Evolutionary conservation across 108 stramenopile species (phyloP), one percentile per base, ranked within the genome.

Genomic region (Craspedostauros australis): DNA sequence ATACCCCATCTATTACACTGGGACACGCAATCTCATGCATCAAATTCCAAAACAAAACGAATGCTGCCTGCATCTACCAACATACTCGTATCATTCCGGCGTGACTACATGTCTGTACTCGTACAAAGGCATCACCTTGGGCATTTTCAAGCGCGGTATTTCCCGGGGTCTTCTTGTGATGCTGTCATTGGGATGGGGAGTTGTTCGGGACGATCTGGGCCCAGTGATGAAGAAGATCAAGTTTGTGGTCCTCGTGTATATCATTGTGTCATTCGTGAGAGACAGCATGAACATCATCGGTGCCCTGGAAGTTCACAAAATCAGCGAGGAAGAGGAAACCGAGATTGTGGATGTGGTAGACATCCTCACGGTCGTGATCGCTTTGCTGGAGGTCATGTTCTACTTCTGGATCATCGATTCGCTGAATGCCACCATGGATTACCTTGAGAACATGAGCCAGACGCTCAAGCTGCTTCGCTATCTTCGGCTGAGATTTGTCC

Each of bases 361-460:
- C 12, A 64, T 92, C 34, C 69, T 92, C 39, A 67, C 79, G 15
- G 71, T 92, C 24, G 70, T 75, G 9, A 57, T 74, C 4, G 67
- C 75, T 23, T 53, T 64, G 4, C 60, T 92, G 32, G 86, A 87
- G 50, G 82, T 88, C 5, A 72, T 70, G 6, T 92, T 86, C 50
- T 79, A 82, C 60, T 43, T 92, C 45, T 92, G 86, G 91, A 88
- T 86, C 45, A 75, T 92, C 48, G 82, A 88, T 55, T 77, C 84
- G 11, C 40, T 92, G 39, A 84, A 72, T 57, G 53, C 64, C 23
- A 92, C 84, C 9, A 88, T 92, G 91, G 69, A 84, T 47, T 84
- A 88, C 49, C 59, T 92, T 63, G 86, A 92, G 52, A 75, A 50
- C 44, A 84, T 86, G 86, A 84, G 79, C 28, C 85, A 92, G 50